Conservation (phyloP, 2,329 filamentous ascomycete genomes). For the Aspergillus quadrilineatus region DNA sequence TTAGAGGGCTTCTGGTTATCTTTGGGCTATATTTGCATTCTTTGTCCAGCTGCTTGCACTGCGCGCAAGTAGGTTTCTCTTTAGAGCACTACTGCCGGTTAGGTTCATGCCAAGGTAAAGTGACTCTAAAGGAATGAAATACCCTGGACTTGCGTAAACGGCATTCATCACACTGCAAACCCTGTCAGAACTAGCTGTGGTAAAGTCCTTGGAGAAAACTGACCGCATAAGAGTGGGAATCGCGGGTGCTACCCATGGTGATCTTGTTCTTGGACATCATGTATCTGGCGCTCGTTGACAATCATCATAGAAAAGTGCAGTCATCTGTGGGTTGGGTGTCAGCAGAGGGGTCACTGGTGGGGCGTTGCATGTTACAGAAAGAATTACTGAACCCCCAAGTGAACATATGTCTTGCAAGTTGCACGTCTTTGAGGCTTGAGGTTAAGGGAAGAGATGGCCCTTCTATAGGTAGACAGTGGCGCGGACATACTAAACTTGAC, state of each 20-base stretch:
- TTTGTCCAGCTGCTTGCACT: conserved; percentile 42
- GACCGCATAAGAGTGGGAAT: conserved; percentile 44
- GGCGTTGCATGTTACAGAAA: neutral
- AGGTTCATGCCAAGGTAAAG: neutral
- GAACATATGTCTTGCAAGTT: neutral
- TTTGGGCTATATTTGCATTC: conserved; percentile 46
- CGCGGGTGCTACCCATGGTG: conserved; percentile 42
- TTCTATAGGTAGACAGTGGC: neutral
- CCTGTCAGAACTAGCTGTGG: conserved; percentile 2
- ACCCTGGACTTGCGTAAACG: conserved; percentile 42
- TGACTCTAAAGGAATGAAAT: conserved; percentile 2
- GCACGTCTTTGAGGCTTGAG: neutral
- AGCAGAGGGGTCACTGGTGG: conserved; percentile 16
- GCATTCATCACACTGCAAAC: conserved; percentile 40
- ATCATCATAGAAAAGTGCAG: conserved; percentile 31
- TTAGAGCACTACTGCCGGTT: conserved; percentile 39
- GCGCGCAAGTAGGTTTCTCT: conserved; percentile 40
- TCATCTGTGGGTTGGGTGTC: conserved; percentile 30
- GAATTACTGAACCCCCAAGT: neutral
- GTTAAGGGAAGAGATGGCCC: neutral
- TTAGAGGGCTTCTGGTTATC: conserved; percentile 43
- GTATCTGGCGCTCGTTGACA: conserved; percentile 31
- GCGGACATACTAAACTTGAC: conserved; percentile 5
- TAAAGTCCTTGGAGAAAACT: conserved; percentile 17
- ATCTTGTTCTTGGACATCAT: conserved; percentile 24